These are phyloP conservation scores for Arabis hirsuta DNA, from an alignment of 345 rosid genomes.

Conservation along the genomic window DNA sequence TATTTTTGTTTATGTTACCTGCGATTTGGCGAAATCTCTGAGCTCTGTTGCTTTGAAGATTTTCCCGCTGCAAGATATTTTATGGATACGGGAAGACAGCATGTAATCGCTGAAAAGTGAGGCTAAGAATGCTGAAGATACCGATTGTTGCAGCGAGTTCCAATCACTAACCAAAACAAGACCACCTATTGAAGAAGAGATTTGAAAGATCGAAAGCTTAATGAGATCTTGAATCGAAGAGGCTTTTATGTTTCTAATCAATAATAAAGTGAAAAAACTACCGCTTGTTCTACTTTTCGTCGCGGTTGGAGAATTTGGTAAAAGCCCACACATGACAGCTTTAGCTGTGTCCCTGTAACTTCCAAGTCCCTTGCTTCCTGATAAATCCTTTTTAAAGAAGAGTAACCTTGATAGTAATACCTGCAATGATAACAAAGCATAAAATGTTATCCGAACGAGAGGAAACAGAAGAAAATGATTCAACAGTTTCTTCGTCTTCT, in stretches of 20 bases:
- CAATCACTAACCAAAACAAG: constrained; percentile 90
- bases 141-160: constrained; percentile 89
- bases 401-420: constrained; percentile 80
- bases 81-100: constrained; percentile 76
- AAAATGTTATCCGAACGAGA: background rate
- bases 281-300: constrained; percentile 81
- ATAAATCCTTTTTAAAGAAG: constrained; percentile 69
- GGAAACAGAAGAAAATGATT: background rate
- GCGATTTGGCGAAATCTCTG: constrained; percentile 82
- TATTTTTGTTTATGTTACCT: constrained; percentile 54
- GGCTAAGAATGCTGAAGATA: constrained; percentile 92
- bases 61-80: constrained; percentile 63
- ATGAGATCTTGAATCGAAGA: constrained; percentile 2
- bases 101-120: constrained; percentile 89
- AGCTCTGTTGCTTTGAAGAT: constrained; percentile 83
- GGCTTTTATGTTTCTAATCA: background rate
- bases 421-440: constrained; percentile 47
- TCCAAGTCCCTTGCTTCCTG: constrained; percentile 62
- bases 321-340: constrained; percentile 90
- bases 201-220: background rate
- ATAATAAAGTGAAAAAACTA: constrained; percentile 41
- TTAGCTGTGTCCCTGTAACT: constrained; percentile 81
- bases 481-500: background rate
- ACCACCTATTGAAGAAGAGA: constrained; percentile 61
- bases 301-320: constrained; percentile 88